phyloP scores from a whole-genome alignment of 2,329 filamentous ascomycete genomes.

The Gaeumannomyces tritici region DNA sequence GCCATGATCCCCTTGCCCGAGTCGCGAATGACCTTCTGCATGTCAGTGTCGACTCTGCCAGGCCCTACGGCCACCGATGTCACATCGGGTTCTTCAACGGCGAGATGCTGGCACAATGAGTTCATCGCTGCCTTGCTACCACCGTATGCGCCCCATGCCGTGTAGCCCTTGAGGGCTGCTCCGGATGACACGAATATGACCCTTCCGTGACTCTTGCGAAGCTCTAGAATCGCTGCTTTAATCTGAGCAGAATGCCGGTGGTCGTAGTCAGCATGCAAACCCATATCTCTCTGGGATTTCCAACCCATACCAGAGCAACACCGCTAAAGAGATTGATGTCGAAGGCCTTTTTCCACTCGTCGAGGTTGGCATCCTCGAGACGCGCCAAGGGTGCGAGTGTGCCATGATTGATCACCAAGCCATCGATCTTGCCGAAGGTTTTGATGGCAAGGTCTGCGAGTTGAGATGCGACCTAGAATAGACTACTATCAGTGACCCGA shows the following conservation, averaged over 20 bases:
- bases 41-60: slow-evolving; percentile 78
- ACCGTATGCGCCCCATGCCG: slow-evolving; percentile 72
- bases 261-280: background rate
- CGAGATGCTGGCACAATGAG: slow-evolving; percentile 64
- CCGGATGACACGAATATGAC: slow-evolving; percentile 77
- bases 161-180: slow-evolving; percentile 56
- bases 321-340: slow-evolving; percentile 83
- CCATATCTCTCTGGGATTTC: background rate
- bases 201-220: slow-evolving; percentile 59
- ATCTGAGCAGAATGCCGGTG: slow-evolving; percentile 34
- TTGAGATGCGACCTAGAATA: slow-evolving; percentile 41
- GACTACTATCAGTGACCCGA: slow-evolving; percentile 1
- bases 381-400: slow-evolving; percentile 65
- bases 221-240: slow-evolving; percentile 58
- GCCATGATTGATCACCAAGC: slow-evolving; percentile 82
- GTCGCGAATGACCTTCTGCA: slow-evolving; percentile 77
- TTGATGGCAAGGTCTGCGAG: slow-evolving; percentile 56
- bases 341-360: slow-evolving; percentile 68
- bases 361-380: slow-evolving; percentile 55
- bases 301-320: slow-evolving; percentile 56
- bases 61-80: slow-evolving; percentile 65
- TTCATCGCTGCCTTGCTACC: slow-evolving; percentile 78
- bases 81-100: slow-evolving; percentile 67
- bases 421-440: slow-evolving; percentile 66
- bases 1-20: slow-evolving; percentile 39